Evolutionary conservation across 495 filamentous ascomycete species (phyloP), one percentile per base, ranked within the genome.

Genomic region (Stereocaulon alpinum): DNA sequence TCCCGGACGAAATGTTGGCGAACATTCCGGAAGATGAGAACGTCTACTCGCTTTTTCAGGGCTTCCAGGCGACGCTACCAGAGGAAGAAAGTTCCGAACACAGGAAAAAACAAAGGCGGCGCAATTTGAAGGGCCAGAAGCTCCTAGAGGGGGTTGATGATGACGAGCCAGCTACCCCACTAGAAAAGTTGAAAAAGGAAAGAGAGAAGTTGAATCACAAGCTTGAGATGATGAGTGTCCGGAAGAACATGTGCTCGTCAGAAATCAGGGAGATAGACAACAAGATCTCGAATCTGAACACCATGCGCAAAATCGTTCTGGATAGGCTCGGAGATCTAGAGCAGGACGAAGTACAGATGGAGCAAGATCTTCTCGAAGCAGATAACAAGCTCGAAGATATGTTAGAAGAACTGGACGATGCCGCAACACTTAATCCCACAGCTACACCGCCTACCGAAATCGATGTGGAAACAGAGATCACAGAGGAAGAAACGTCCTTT

Each of bases 261-360:
- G 93, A 99, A 70, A 97, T 99, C 50, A 83, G 83, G 44, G 93
- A 99, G 68, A 95, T 99, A 53, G 93, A 99, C 69, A 91, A 85
- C 72, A 99, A 97, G 72, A 89, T 99, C 42, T 80, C 90, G 37
- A 99, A 97, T 70, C 75, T 97, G 55, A 86, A 91, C 64, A 88
- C 82, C 56, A 97, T 96, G 89, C 86, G 93, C 64, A 86, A 86
- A 71, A 95, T 97, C 58, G 86, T 97, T 22, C 70, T 99, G 41
- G 92, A 96, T 56, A 80, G 94, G 64, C 72, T 99, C 63, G 92
- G 91, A 4, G 82, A 77, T n/a, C 72, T 99, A 66, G 93, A 99
- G 72, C 83, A 88, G 72, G 91, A 97, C 64, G 93, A 99, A 66
- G 80, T 85, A n/a, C 75, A 90, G 49, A 73, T 95, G 58, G 93